Evolutionary conservation across 2,329 filamentous ascomycete species (phyloP).

Genomic region (Botrytis byssoidea): DNA sequence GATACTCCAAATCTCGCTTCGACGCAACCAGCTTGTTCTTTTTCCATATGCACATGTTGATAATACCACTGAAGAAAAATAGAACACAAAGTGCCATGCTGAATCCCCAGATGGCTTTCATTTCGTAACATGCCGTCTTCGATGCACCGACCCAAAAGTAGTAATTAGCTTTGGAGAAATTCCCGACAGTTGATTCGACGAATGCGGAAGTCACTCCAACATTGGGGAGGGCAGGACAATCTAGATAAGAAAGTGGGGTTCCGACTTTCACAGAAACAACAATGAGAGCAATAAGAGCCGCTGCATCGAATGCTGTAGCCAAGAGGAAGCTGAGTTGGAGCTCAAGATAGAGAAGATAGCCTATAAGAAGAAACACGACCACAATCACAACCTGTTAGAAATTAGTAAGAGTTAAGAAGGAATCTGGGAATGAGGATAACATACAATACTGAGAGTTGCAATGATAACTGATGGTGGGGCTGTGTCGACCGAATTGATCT

Average conservation of each 20-base stretch:
- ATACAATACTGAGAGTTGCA: slow-evolving; percentile 75
- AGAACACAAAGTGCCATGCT: slow-evolving; percentile 74
- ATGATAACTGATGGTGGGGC: slow-evolving; percentile 71
- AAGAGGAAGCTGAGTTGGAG: slow-evolving; percentile 72
- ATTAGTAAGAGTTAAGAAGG: neutral
- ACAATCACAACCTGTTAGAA: slow-evolving; percentile 47
- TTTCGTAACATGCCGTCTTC: slow-evolving; percentile 71
- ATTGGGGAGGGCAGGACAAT: slow-evolving; percentile 58
- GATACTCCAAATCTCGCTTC: slow-evolving; percentile 30
- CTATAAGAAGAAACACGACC: slow-evolving; percentile 63
- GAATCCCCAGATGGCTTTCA: slow-evolving; percentile 86
- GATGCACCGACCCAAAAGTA: slow-evolving; percentile 52
- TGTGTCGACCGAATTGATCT: slow-evolving; percentile 66
- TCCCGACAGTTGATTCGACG: slow-evolving; percentile 44
- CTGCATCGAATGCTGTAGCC: slow-evolving; percentile 61
- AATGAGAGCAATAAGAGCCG: slow-evolving; percentile 73
- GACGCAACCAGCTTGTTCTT: slow-evolving; percentile 24
- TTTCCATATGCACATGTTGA: slow-evolving; percentile 59
- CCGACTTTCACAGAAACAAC: slow-evolving; percentile 76
- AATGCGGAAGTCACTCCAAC: slow-evolving; percentile 46
- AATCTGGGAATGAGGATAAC: slow-evolving; percentile 41
- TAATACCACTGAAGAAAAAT: slow-evolving; percentile 62
- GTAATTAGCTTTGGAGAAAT: slow-evolving; percentile 46
- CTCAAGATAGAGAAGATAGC: slow-evolving; percentile 83
- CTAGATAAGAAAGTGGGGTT: slow-evolving; percentile 74